A percentile compares a stretch with the other conserved stretches of the same genome.
These are phyloP conservation scores for Diaporthe sp. DNA, from an alignment of 2,329 filamentous ascomycete genomes.

Conservation along the genomic window DNA sequence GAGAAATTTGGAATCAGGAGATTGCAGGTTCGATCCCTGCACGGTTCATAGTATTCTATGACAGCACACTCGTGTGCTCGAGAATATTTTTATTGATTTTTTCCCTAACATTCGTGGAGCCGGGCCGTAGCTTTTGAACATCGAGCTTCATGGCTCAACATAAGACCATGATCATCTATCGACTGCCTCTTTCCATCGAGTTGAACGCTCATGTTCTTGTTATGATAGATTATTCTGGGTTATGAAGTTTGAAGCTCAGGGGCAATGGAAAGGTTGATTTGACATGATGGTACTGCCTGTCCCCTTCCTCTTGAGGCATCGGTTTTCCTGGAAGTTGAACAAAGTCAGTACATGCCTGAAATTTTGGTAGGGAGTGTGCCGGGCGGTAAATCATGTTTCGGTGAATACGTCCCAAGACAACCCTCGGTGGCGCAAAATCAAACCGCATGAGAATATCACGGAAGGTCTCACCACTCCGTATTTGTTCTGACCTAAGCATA, in stretches of 20 bases:
- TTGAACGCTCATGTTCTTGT: neutral
- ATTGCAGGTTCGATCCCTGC: conserved; percentile 37
- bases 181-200: neutral
- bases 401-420: neutral
- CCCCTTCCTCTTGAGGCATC: neutral
- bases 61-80: neutral
- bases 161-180: neutral
- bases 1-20: conserved; percentile 28
- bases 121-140: neutral
- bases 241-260: neutral
- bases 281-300: neutral
- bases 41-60: conserved; percentile 22
- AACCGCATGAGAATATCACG: too few species aligned
- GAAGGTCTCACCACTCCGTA: neutral
- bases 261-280: neutral
- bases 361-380: neutral
- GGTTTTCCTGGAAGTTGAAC: too few species aligned
- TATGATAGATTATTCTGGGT: neutral
- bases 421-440: neutral
- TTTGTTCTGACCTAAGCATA: neutral
- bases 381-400: neutral
- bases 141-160: neutral
- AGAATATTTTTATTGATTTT: neutral
- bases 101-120: neutral
- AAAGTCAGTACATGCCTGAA: too few species aligned